Evolutionary conservation across 176 grass and related monocot genomes (phyloP), one percentile per base, ranked within the genome.

Genomic region (Luzula sylvatica): DNA sequence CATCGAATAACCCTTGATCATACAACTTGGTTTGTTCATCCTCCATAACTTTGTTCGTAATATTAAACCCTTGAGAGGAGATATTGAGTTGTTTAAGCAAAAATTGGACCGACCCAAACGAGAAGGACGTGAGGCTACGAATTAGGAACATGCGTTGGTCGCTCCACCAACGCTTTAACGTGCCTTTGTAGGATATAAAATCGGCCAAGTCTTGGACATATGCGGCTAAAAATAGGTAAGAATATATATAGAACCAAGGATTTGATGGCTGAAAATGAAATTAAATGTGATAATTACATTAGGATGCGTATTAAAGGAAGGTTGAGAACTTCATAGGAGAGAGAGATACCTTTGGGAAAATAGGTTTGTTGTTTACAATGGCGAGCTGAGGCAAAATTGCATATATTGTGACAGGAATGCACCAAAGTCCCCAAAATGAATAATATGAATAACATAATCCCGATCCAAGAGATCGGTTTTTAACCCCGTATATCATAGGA

Each of bases 201-300:
- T 79, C 75, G 4, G 26, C 7, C 24, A 79, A 55, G 38, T 72
- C 68, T 53, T 53, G 61, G 38, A 50, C 23, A 9, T 79, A 72
- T 2, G 75, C 23, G 44, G 68, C 68, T 3, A 72, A 48, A 35
- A 79, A 79, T 43, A 79, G 75, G 53, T 72, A 79, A 26, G 20
- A 58, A 47, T 72, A 72, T 35, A 79, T 28, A 42, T 79, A 79
- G 68, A 79, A 72, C 68, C 68, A 66, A n/a, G 60, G 68, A 26
- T 79, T 17, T 3, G 61, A 72, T 5, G 50, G 67, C 75, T 78
- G 44, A 16, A 46, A 35, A 55, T 39, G 7, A 13, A 18, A 21
- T 45, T 26, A 60, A 16, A 47, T 19, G 30, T 5, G 50, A 18
- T 12, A 58, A 0, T 13, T 4, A 8, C 19, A 19, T 56, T 15